Percentiles rank a stretch among this genome's conserved stretches.
phyloP scores from a whole-genome alignment of 257 asterid species.

The Gentiana straminea region DNA sequence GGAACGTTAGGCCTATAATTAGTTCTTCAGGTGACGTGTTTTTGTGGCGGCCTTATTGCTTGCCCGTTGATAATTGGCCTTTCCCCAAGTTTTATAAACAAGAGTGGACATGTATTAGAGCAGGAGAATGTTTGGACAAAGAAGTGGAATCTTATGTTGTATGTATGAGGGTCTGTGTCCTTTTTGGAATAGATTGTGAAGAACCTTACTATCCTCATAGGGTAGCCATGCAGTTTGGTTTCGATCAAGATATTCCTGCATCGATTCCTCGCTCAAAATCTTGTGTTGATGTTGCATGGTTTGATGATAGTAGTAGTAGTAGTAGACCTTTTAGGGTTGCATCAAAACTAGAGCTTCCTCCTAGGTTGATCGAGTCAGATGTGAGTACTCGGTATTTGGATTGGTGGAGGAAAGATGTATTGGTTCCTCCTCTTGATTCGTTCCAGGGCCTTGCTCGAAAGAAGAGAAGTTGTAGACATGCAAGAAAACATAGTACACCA shows the following conservation, averaged over 20 bases:
- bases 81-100: conserved; percentile 20
- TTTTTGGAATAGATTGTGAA: conserved; percentile 25
- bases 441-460: too few species aligned
- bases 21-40: conserved; percentile 19
- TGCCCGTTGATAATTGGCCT: conserved; percentile 18
- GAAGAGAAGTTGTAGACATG: too few species aligned
- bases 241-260: conserved; percentile 28
- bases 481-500: too few species aligned
- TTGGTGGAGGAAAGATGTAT: conserved; percentile 28
- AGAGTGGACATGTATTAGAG: conserved; percentile 11
- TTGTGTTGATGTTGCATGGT: conserved; percentile 9
- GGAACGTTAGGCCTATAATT: conserved; percentile 23
- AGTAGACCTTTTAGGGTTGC: conserved; percentile 5
- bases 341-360: conserved; percentile 13
- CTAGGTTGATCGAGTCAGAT: conserved; percentile 22
- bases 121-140: conserved; percentile 1
- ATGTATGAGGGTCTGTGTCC: conserved; percentile 20
- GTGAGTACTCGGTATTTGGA: conserved; percentile 13
- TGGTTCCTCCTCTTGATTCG: not conserved
- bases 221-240: conserved; percentile 29
- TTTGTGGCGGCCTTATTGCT: conserved; percentile 27
- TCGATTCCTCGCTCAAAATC: not conserved
- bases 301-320: conserved; percentile 6
- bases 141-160: conserved; percentile 17
- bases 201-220: conserved; percentile 30